Percentiles rank a stretch among this genome's conserved stretches.
phyloP scores from a whole-genome alignment of 2,329 filamentous ascomycete genomes.

The Cytospora leucostoma region DNA sequence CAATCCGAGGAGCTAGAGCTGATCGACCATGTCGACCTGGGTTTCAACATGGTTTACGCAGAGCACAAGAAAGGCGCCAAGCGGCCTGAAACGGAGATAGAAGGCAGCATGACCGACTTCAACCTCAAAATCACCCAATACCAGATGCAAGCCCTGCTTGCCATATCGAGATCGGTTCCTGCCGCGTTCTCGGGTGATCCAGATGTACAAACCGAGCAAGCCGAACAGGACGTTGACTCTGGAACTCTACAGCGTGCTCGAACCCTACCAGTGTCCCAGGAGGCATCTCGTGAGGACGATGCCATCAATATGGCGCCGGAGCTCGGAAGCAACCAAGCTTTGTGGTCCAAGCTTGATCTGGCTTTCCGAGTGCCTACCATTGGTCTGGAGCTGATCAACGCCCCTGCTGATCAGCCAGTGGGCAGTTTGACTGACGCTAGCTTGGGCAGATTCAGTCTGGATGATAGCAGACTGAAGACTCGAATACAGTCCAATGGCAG shows the following conservation, averaged over 20 bases:
- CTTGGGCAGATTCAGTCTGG: conserved; percentile 89
- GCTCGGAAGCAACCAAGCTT: conserved; percentile 65
- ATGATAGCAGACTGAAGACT: conserved; percentile 88
- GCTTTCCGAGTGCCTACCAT: conserved; percentile 87
- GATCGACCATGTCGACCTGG: conserved; percentile 94
- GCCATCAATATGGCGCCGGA: conserved; percentile 67
- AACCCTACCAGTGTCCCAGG: conserved; percentile 52
- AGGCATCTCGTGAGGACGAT: conserved; percentile 43
- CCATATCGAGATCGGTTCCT: conserved; percentile 84
- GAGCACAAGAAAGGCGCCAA: conserved; percentile 78
- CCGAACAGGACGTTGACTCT: conserved; percentile 71
- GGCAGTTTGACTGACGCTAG: conserved; percentile 76
- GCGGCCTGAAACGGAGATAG: conserved; percentile 87
- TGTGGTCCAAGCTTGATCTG: conserved; percentile 92
- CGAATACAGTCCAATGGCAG: conserved; percentile 91
- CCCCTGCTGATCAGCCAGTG: conserved; percentile 74
- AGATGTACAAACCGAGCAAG: conserved; percentile 71
- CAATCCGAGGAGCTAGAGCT: conserved; percentile 86
- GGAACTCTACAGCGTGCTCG: conserved; percentile 49
- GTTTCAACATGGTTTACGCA: conserved; percentile 87
- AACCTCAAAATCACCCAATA: conserved; percentile 88
- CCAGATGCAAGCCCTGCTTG: conserved; percentile 86
- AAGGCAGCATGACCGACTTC: conserved; percentile 89
- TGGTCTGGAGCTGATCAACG: conserved; percentile 82
- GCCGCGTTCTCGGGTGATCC: conserved; percentile 78